phyloP scores from a whole-genome alignment of 2,329 filamentous ascomycete genomes.

The Acephala macrosclerotiorum region DNA sequence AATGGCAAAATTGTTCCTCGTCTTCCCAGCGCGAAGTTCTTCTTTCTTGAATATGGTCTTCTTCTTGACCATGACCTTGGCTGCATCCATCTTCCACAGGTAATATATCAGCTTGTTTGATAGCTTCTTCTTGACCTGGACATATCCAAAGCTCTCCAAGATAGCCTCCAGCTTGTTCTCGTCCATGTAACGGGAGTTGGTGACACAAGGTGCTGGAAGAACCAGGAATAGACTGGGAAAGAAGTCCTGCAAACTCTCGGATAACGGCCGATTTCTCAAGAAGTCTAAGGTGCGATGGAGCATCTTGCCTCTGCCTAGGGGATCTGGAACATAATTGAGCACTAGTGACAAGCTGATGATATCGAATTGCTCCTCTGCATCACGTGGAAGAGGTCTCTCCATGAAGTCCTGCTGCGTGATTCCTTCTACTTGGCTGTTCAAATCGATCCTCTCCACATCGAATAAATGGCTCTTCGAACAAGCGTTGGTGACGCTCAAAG shows the following conservation, averaged over 20 bases:
- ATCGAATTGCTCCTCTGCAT: constrained; percentile 75
- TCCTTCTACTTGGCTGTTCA: constrained; percentile 82
- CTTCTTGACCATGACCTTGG: constrained; percentile 33
- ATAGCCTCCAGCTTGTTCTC: constrained; percentile 73
- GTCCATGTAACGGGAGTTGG: constrained; percentile 90
- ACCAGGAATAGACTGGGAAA: constrained; percentile 87
- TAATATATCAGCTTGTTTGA: constrained; percentile 89
- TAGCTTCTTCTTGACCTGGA: constrained; percentile 68
- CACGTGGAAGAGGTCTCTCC: constrained; percentile 76
- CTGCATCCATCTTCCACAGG: constrained; percentile 68
- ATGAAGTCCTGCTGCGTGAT: constrained; percentile 96
- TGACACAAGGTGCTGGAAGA: constrained; percentile 84
- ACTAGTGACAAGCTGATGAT: constrained; percentile 92
- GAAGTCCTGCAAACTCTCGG: constrained; percentile 39
- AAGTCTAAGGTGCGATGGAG: constrained; percentile 78
- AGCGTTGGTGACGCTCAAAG: constrained; percentile 83
- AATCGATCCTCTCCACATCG: constrained; percentile 82
- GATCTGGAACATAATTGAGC: constrained; percentile 90
- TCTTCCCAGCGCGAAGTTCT: constrained; percentile 76
- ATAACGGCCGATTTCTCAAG: constrained; percentile 53
- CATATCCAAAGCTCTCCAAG: constrained; percentile 80
- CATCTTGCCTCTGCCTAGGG: constrained; percentile 82
- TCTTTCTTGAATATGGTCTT: constrained; percentile 68
- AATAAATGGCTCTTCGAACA: constrained; percentile 78
- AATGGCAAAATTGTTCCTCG: constrained; percentile 91